These are phyloP conservation scores for Malassezia cuniculi DNA, from an alignment of 1,284 basidiomycete genomes.

Conservation along the genomic window DNA sequence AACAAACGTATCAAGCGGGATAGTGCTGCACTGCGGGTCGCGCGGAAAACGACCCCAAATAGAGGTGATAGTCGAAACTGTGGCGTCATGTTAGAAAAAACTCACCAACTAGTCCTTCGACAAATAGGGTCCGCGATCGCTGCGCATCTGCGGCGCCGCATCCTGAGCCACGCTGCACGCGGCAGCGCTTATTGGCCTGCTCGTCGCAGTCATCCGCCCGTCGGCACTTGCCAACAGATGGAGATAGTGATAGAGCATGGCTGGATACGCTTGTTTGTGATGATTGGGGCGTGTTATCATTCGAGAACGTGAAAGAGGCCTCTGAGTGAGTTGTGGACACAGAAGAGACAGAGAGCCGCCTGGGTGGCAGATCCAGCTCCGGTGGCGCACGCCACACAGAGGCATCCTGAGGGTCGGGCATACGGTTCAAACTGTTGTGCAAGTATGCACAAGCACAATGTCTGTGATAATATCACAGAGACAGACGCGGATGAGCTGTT, in stretches of 20 bases:
- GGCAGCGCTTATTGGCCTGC: conserved; percentile 13
- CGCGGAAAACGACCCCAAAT: conserved; percentile 16
- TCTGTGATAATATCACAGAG: too few relatives aligned
- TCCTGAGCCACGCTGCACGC: conserved; percentile 16
- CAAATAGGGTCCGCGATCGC: conserved; percentile 18
- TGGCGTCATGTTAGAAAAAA: conserved; percentile 2
- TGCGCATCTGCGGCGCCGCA: conserved; percentile 9
- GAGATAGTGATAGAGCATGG: conserved; percentile 6
- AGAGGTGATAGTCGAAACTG: conserved; percentile 6
- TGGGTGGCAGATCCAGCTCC: too few relatives aligned
- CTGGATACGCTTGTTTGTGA: conserved; percentile 17
- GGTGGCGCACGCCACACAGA: too few relatives aligned
- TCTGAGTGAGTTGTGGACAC: too few relatives aligned
- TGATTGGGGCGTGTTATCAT: too few relatives aligned
- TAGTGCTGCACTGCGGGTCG: conserved; percentile 17
- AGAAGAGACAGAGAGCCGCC: too few relatives aligned
- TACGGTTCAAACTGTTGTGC: too few relatives aligned
- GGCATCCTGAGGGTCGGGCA: too few relatives aligned
- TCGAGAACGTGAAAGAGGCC: too few relatives aligned
- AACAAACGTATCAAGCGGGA: conserved; percentile 36
- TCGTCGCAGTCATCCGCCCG: conserved; percentile 11
- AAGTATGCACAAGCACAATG: too few relatives aligned
- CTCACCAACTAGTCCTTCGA: conserved; percentile 33
- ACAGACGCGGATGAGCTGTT: too few relatives aligned
- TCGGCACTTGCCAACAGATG: conserved; percentile 18